Conservation (phyloP, 1,284 basidiomycete species). For the Hypsizygus ulmarius region DNA sequence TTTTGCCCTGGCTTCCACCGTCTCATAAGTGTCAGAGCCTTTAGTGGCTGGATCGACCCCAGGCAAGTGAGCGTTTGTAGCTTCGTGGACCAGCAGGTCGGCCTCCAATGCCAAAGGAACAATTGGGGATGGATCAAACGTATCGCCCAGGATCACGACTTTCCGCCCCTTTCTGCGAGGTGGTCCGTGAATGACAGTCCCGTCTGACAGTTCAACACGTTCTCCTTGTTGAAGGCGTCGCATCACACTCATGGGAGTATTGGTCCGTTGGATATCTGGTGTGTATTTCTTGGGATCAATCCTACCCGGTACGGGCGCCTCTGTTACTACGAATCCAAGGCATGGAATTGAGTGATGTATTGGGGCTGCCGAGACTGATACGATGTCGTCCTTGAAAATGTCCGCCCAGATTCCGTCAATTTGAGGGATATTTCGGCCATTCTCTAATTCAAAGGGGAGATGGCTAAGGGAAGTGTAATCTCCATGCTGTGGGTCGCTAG, state of each 20-base stretch:
- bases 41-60: constrained; percentile 57
- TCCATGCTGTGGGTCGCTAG: constrained; percentile 48
- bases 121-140: constrained; percentile 71
- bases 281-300: constrained; percentile 66
- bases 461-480: constrained; percentile 48
- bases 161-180: constrained; percentile 65
- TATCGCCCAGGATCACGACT: constrained; percentile 79
- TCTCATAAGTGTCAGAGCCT: constrained; percentile 53
- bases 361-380: constrained; percentile 82
- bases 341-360: constrained; percentile 82
- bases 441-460: constrained; percentile 56
- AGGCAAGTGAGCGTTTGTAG: constrained; percentile 89
- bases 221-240: constrained; percentile 68
- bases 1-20: constrained; percentile 67
- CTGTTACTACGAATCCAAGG: constrained; percentile 79
- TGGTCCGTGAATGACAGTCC: constrained; percentile 76
- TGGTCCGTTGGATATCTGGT: constrained; percentile 65
- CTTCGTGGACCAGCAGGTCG: constrained; percentile 80
- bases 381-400: constrained; percentile 56
- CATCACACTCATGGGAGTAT: constrained; percentile 72
- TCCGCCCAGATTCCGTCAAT: constrained; percentile 70
- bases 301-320: constrained; percentile 76
- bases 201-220: constrained; percentile 72
- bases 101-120: constrained; percentile 54
- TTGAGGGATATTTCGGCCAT: constrained; percentile 67